Conservation (phyloP, 352 stramenopile species). For the Saprolegnia diclina region DNA sequence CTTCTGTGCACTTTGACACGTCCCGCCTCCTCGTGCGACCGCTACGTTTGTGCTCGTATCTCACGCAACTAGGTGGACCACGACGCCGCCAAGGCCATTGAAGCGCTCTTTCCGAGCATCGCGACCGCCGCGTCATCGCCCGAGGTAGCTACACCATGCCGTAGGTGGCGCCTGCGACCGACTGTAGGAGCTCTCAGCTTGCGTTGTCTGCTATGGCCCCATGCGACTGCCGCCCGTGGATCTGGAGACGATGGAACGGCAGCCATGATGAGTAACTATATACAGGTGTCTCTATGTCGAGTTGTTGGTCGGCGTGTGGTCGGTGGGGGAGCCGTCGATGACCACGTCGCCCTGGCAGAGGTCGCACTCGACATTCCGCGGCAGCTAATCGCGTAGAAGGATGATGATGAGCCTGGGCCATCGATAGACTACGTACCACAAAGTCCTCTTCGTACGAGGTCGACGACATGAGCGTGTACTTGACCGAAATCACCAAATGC, state of each 20-base stretch:
- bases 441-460: constrained; percentile 29
- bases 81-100: constrained; percentile 8
- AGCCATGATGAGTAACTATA: background rate
- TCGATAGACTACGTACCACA: constrained; percentile 21
- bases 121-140: background rate
- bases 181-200: constrained; percentile 31
- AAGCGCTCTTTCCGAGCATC: constrained; percentile 15
- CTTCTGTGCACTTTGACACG: constrained; percentile 14
- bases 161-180: background rate
- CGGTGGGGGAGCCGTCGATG: background rate
- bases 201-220: constrained; percentile 34
- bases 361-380: background rate
- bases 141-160: background rate
- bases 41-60: background rate
- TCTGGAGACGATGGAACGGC: constrained; percentile 18
- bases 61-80: background rate
- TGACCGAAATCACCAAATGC: constrained; percentile 56
- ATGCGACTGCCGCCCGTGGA: constrained; percentile 30
- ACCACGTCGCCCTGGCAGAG: constrained; percentile 10
- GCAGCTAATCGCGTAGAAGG: background rate
- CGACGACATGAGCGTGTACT: constrained; percentile 79
- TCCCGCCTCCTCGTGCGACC: constrained; percentile 10
- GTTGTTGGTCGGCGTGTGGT: too few species aligned
- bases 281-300: background rate
- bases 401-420: too few species aligned